phyloP scores from a whole-genome alignment of 306 rosid genomes.

The Quercus parvula region DNA sequence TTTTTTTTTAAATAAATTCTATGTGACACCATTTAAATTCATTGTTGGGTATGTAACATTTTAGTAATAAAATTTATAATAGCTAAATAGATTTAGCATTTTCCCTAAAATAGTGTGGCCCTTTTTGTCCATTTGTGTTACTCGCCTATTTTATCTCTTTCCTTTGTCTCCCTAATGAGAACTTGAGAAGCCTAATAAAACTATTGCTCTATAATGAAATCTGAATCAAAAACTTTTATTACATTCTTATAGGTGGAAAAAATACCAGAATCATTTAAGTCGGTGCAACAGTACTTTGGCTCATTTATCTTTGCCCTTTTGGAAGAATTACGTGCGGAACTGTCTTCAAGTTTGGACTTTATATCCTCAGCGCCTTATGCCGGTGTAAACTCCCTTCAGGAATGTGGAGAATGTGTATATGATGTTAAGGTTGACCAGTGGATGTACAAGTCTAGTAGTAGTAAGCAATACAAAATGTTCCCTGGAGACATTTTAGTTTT shows the following conservation, averaged over 20 bases:
- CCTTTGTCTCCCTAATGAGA: background rate
- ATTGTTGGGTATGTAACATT: no score
- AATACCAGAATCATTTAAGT: slow-evolving; percentile 43
- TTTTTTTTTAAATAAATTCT: no score
- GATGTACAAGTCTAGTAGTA: slow-evolving; percentile 46
- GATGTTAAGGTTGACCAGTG: slow-evolving; percentile 39
- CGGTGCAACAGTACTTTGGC: slow-evolving; percentile 38
- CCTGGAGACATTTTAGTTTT: slow-evolving; percentile 66
- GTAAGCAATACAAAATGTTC: slow-evolving; percentile 53
- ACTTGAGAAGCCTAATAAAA: no score
- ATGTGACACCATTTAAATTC: no score
- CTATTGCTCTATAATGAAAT: background rate
- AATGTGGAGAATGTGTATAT: slow-evolving; percentile 23
- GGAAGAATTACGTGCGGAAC: slow-evolving; percentile 58
- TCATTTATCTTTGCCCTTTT: slow-evolving; percentile 49
- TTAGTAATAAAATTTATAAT: no score
- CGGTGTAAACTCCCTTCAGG: slow-evolving; percentile 30
- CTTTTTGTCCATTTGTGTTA: no score
- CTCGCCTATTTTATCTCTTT: no score
- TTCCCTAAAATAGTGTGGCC: no score
- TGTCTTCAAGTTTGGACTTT: slow-evolving; percentile 48
- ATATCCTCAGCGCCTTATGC: slow-evolving; percentile 49
- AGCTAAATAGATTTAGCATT: no score
- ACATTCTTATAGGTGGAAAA: slow-evolving; percentile 34
- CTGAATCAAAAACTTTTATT: background rate